Evolutionary conservation across 805 yeast species (phyloP), one percentile per base, ranked within the genome.

Genomic region (Candida argentea): DNA sequence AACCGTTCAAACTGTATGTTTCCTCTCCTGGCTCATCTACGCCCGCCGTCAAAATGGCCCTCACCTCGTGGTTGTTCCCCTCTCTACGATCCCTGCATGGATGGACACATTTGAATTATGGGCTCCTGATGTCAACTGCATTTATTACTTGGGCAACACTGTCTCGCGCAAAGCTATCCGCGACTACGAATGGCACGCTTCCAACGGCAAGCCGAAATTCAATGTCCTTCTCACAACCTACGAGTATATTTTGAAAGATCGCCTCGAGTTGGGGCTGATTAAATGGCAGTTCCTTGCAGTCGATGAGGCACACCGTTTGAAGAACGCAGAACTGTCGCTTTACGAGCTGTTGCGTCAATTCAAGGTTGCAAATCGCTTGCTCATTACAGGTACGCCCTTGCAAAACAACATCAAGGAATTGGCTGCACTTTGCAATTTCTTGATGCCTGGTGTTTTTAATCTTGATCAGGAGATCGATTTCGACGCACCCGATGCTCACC

Each of bases 1-100:
- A 49, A 91, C 98, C 6, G 95, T 91, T 10, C 98, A 91, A 56
- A 91, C 97, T 0, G 95, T 91, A 9, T 71, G 95, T 3, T 91
- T 91, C 47, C 62, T 91, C 38, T 81, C 95, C 25, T 91, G 98
- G 97, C 67, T 91, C 28, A 74, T 91, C 22, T 91, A 81, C 52
- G 93, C 96, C 4, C 74, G 98, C 51, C 73, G 95, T 55, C 98
- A 91, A 49, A 83, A 87, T 54, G 99, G 99, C 5, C 98, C 99
- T 3, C 96, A 89, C 53, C 50, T 91, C 24, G 91, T 91, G 12
- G 98, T 91, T 17, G 98, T 91, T 5, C 99, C 99, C 1, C 61
- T 91, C 32, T 82, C 95, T 2, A 91, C 99, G 0, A 76, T 91
- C 31, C 95, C 97, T 3, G 94, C 98, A 0, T 91, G 99, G 99